Percentiles rank a stretch among this genome's conserved stretches.
These are phyloP conservation scores for Millerozyma acaciae DNA, from an alignment of 805 yeast genomes.

Conservation along the genomic window DNA sequence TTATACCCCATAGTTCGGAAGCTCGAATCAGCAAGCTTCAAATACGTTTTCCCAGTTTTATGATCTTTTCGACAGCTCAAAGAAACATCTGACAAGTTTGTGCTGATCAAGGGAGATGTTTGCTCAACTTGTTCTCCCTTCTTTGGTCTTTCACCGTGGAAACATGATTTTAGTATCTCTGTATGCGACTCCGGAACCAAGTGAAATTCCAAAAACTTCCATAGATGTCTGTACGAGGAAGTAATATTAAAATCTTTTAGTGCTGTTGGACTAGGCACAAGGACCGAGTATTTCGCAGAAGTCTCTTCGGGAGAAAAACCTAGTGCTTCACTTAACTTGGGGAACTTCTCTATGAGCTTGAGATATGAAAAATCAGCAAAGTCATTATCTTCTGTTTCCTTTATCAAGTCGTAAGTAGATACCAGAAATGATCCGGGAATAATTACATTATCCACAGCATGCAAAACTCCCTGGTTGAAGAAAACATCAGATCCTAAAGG, in stretches of 20 bases:
- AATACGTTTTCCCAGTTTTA: slow-evolving; percentile 30
- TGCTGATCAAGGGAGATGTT: slow-evolving; percentile 19
- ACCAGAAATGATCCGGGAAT: slow-evolving; percentile 58
- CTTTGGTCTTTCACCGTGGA: slow-evolving; percentile 17
- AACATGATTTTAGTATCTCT: slow-evolving; percentile 45
- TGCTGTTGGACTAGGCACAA: slow-evolving; percentile 66
- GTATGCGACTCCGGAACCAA: slow-evolving; percentile 59
- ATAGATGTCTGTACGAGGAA: slow-evolving; percentile 38
- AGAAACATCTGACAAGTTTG: slow-evolving; percentile 41
- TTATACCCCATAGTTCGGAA: slow-evolving; percentile 29
- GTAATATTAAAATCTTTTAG: slow-evolving; percentile 50
- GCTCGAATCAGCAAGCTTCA: slow-evolving; percentile 19
- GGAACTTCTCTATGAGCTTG: slow-evolving; percentile 43
- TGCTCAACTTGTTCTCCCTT: too few species aligned
- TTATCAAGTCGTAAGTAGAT: slow-evolving; percentile 51
- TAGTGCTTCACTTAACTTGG: slow-evolving; percentile 40
- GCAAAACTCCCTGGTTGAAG: slow-evolving; percentile 82
- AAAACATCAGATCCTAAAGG: slow-evolving; percentile 58
- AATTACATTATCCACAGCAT: slow-evolving; percentile 53
- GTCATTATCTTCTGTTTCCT: slow-evolving; percentile 44
- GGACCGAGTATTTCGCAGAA: slow-evolving; percentile 48
- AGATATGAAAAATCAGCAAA: slow-evolving; percentile 30
- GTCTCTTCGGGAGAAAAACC: slow-evolving; percentile 19
- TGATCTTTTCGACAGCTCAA: slow-evolving; percentile 29
- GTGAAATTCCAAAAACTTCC: slow-evolving; percentile 62